Evolutionary conservation across 1,139 yeast genomes (phyloP).

Genomic region (Casaregolazyma lundiana): DNA sequence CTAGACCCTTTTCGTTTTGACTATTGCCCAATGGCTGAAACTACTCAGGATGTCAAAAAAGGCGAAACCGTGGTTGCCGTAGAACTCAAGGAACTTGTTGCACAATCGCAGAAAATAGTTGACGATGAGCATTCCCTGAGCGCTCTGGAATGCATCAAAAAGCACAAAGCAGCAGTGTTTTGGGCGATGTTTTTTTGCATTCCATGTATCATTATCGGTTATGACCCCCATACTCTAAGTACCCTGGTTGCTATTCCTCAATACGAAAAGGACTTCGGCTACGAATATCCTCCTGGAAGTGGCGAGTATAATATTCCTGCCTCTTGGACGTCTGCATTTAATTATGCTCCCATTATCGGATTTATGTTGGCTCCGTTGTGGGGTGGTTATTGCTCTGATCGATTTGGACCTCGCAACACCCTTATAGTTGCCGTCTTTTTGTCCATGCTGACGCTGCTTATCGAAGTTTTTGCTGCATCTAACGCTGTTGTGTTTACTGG

Average conservation of each 20-base stretch:
- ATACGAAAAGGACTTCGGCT: constrained; percentile 39
- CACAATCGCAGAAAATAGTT: too few species aligned
- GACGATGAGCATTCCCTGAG: too few species aligned
- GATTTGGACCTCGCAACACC: constrained; percentile 42
- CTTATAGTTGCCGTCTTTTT: constrained; percentile 33
- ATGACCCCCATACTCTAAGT: constrained; percentile 38
- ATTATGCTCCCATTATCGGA: constrained; percentile 35
- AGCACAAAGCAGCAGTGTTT: constrained; percentile 37
- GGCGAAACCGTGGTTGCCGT: too few species aligned
- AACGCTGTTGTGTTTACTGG: constrained; percentile 37
- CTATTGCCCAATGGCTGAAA: too few species aligned
- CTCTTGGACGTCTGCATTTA: constrained; percentile 41
- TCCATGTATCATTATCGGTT: constrained; percentile 45
- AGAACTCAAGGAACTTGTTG: too few species aligned
- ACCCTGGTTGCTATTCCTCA: constrained; percentile 41
- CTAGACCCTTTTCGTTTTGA: too few species aligned
- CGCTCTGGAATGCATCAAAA: too few species aligned
- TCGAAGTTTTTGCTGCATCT: constrained; percentile 40
- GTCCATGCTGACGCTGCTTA: constrained; percentile 37
- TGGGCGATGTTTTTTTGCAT: constrained; percentile 43
- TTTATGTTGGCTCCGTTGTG: constrained; percentile 38
- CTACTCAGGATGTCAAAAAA: too few species aligned
- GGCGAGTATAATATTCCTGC: constrained; percentile 37
- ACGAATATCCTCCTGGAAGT: constrained; percentile 26
- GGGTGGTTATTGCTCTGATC: constrained; percentile 39